These are phyloP conservation scores for Gossypium anomalum DNA, from an alignment of 345 rosid genomes.

Conservation along the genomic window DNA sequence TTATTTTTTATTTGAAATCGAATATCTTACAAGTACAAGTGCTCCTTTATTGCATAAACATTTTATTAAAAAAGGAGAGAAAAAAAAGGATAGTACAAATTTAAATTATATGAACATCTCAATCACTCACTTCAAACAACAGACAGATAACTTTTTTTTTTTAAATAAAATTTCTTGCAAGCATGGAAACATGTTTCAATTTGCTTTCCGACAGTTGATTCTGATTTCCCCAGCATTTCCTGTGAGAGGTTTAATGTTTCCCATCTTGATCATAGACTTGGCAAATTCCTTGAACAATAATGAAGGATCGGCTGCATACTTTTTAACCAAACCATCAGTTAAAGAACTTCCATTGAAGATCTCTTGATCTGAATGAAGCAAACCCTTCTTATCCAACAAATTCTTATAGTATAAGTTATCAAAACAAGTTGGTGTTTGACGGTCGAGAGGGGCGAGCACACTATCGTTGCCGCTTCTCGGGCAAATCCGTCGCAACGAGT, in stretches of 20 bases:
- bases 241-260: constrained; percentile 36
- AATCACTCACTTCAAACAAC: background rate
- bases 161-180: background rate
- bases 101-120: background rate
- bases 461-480: constrained; percentile 24
- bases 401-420: constrained; percentile 32
- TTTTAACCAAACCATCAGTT: constrained; percentile 21
- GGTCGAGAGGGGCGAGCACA: constrained; percentile 22
- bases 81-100: background rate
- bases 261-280: constrained; percentile 37
- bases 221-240: constrained; percentile 38
- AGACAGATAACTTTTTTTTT: too few relatives aligned
- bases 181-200: constrained; percentile 1
- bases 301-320: constrained; percentile 18
- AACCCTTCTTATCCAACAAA: constrained; percentile 33
- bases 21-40: too few relatives aligned
- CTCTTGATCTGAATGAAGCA: constrained; percentile 38
- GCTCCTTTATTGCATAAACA: too few relatives aligned
- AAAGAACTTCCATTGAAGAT: constrained; percentile 30
- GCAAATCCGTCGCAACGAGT: constrained; percentile 9
- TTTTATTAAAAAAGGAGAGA: too few relatives aligned
- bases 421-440: constrained; percentile 19
- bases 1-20: too few relatives aligned
- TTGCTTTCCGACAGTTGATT: constrained; percentile 31
- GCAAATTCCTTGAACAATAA: constrained; percentile 33